Base-by-base conservation (phyloP, 495 filamentous ascomycete species). In the Cairneyella variabilis region DNA sequence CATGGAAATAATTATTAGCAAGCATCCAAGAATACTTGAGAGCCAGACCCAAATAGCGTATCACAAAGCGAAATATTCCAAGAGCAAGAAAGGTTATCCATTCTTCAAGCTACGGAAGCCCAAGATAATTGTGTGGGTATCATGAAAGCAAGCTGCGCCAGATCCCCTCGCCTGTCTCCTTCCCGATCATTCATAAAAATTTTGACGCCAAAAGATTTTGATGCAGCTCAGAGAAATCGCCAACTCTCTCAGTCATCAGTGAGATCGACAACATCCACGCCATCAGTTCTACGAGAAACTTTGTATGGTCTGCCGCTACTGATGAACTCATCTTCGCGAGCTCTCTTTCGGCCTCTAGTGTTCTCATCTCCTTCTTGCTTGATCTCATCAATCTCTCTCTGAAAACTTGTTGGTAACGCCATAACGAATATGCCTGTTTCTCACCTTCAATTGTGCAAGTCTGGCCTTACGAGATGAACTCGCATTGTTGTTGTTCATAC, bases 301-400 rank as follows among this genome's bases (percentile, higher is more conserved):
- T 61, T 54, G 25, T 61, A 53, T 1, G 32, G 20, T 14, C 46
- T 39, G 8, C 53, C 53, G 16, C 32, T n/a, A n/a, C 12, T 11
- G 17, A 10, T 10, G 0, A 32, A 5, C 2, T 48, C 50, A 12
- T 30, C 25, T 4, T 53, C 48, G 2, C 5, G n/a, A 8, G 3
- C n/a, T 2, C 48, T 36, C 23, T 45, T 56, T 22, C 32, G 26
- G 27, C 27, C 20, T 32, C n/a, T 12, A 10, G 17, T 3, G 9
- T n/a, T 21, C 11, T 43, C 36, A 7, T 53, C 25, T 5, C 43
- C 54, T 47, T 61, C 53, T 8, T 16, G 16, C 41, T 61, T 57
- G 11, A 61, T 61, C 11, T 53, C 28, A 2, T 36, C 43, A n/a
- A 61, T 57, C 44, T 61, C 58, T 49, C 49, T n/a, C 58, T 61